Base-by-base conservation (phyloP, 1,284 basidiomycete genomes). In the Microbotryomycetes sp. region DNA sequence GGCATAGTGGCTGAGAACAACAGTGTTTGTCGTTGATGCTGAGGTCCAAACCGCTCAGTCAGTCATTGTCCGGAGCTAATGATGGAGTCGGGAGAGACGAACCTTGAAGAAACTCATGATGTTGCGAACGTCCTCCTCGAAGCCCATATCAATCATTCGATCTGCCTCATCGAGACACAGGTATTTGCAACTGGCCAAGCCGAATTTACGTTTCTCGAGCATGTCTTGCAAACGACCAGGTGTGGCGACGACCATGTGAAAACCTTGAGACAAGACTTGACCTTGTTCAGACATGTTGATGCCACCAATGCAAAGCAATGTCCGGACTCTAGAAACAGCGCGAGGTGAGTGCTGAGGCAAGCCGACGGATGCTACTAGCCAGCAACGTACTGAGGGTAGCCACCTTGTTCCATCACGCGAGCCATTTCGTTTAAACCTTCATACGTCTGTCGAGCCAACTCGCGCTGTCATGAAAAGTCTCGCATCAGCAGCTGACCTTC, bases 1-100 rank as follows among this genome's bases (percentile, higher is more conserved):
- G 96, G 96, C 96, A 98, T 99, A 0, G 96, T 99, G 0, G 96
- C 96, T 1, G 93, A 97, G 76, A 98, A 98, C 16, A 99, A 80
- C 1, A 98, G 80, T 0, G 96, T 98, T 79, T 99, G 96, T 3
- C 94, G 83, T 82, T 99, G 96, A 66, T 88, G 84, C 88, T 92
- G 70, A 9, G 36, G 12, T 19, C 9, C 26, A 64, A 53, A 58
- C 61, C n/a, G 32, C 30, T 15, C 29, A 36, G 15, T 30, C 23
- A 23, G 25, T 23, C 48, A 28, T 19, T 45, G 47, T 19, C 7
- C 16, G 14, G 26, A 5, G 7, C 3, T n/a, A 36, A 12, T 7
- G 25, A n/a, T 30, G 26, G 49, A 6, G 3, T 19, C 6, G 16
- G 30, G 19, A 7, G 4, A 46, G 47, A 72, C 81, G 54, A 63